phyloP scores from a whole-genome alignment of 2,329 filamentous ascomycete species.

The Claviceps maximensis region DNA sequence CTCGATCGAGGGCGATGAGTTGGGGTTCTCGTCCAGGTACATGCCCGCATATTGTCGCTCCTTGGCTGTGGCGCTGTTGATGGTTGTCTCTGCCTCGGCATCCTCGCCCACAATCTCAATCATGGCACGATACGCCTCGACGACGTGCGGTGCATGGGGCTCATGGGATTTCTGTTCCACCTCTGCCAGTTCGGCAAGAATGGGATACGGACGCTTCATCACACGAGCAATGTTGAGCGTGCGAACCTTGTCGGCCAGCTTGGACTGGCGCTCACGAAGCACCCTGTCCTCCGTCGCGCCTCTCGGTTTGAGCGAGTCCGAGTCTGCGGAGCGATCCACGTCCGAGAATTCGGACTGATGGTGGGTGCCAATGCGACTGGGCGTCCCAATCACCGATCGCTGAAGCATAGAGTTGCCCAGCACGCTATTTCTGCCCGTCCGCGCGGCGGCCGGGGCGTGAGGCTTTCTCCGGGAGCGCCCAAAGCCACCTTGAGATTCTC shows the following conservation, averaged over 20 bases:
- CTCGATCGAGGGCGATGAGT: conserved; percentile 47
- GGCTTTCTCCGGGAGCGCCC: conserved; percentile 42
- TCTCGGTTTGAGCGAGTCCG: conserved; percentile 30
- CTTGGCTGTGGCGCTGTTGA: conserved; percentile 51
- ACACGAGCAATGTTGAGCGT: conserved; percentile 62
- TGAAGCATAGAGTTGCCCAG: conserved; percentile 54
- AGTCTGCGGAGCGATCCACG: conserved; percentile 43
- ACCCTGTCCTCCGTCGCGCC: conserved; percentile 55
- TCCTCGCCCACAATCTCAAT: conserved; percentile 67
- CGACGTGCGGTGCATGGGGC: conserved; percentile 58
- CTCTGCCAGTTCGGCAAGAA: conserved; percentile 62
- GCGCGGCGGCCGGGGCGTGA: conserved; percentile 25
- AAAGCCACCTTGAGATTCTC: conserved; percentile 42
- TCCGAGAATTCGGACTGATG: conserved; percentile 57
- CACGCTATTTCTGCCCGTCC: conserved; percentile 34
- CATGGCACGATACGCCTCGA: conserved; percentile 72
- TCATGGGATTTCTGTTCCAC: conserved; percentile 60
- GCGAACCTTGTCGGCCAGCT: conserved; percentile 67
- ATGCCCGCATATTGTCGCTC: conserved; percentile 64
- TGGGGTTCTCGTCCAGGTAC: conserved; percentile 63
- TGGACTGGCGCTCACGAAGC: conserved; percentile 70
- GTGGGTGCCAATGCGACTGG: conserved; percentile 48
- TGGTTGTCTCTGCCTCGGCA: conserved; percentile 40
- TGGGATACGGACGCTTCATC: conserved; percentile 52
- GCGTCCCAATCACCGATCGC: conserved; percentile 76